These are phyloP conservation scores for Talaromyces thailandensis DNA, from an alignment of 495 filamentous ascomycete species.

Conservation along the genomic window DNA sequence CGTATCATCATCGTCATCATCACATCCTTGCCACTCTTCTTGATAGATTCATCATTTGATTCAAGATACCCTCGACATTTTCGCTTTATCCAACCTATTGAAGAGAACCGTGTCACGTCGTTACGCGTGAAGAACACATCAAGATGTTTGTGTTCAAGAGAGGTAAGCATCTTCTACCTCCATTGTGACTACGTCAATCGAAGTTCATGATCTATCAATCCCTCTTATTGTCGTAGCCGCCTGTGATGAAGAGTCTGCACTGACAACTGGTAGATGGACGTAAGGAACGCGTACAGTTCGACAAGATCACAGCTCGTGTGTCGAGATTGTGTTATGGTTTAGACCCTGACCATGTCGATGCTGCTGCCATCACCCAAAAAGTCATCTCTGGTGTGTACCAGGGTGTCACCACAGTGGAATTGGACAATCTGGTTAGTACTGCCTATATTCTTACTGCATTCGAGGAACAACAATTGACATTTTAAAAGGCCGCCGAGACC, in stretches of 20 bases:
- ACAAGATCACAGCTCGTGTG: conserved; percentile 98
- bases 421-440: conserved; percentile 83
- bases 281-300: conserved; percentile 99
- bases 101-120: background rate
- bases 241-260: background rate
- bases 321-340: conserved; percentile 95
- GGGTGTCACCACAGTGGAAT: conserved; percentile 88
- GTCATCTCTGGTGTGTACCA: conserved; percentile 99
- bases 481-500: conserved; percentile 84
- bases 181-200: background rate
- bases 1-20: background rate
- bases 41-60: background rate
- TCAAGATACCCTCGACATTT: background rate
- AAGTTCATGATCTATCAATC: background rate
- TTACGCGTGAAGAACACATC: background rate
- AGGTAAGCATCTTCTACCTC: background rate
- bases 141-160: conserved; percentile 4
- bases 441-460: too few relatives aligned
- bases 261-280: conserved; percentile 65
- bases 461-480: background rate
- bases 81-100: background rate
- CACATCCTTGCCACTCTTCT: background rate
- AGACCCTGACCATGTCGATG: conserved; percentile 93
- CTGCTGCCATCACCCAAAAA: conserved; percentile 96
- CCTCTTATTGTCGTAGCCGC: background rate